Base-by-base conservation (phyloP, 305 asterid genomes). In the Solanum hybrid region DNA sequence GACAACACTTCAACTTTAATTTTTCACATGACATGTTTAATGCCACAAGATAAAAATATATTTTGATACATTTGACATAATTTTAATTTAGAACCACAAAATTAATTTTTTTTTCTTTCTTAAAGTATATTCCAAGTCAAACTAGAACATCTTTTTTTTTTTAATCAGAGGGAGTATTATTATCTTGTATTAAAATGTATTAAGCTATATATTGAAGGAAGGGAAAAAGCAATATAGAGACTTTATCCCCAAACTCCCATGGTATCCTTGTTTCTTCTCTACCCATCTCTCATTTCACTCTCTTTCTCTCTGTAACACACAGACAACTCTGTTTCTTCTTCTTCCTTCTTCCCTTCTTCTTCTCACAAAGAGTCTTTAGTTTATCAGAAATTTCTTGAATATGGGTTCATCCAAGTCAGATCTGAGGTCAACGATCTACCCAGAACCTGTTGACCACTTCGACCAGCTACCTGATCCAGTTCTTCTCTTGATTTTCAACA, bases 381-480 rank as follows among this genome's bases (percentile, higher is more conserved):
- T 74, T 13, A 29, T 20, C 71, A 61, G 71, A 61, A 61, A 61
- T 8, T 61, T 61, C 8, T 39, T 20, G 22, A 89, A 80, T 31
- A 96, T 95, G 97, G 92, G 87, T 89, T 94, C 96, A 36, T 69
- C 92, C 51, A 89, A 91, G 73, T 91, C 93, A 92, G 97, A 94
- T 95, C 98, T 93, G 94, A 84, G 94, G 81, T 13, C 93, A 73
- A 89, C 71, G 90, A 91, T 94, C 92, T 92, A 88, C 86, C 97
- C 95, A 2, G 96, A 95, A 57, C 96, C 96, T 51, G 89, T 93
- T 71, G 99, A 96, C 93, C 95, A 93, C 87, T 94, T 96, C 93
- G 98, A 97, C 93, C 91, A 92, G 3, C 92, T 95, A 16, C 99
- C 98, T 3, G 98, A 97, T 91, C 94, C 98, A 12, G 39, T 97